Evolutionary conservation across 495 filamentous ascomycete species (phyloP), one percentile per base, ranked within the genome.

Genomic region (Xylaria cubensis): DNA sequence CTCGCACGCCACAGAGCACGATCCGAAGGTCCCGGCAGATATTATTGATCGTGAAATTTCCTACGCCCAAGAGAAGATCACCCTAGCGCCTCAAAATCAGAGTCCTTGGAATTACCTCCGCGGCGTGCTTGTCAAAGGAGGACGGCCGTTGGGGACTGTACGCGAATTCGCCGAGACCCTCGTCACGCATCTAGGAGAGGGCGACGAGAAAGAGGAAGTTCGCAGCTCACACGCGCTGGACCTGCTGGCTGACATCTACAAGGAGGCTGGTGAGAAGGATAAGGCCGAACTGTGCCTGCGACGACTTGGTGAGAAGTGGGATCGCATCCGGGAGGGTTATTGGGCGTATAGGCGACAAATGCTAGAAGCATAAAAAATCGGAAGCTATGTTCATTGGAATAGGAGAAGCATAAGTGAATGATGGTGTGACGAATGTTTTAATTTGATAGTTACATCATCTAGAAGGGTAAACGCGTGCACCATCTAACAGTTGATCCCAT

Each of bases 71-170:
- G 82, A 84, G 29, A 90, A 92, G 77, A 93, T 97, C 64, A 76
- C 82, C 32, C 84, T 90, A 29, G 95, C 95, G 62, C 96, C 97
- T 41, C 95, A 98, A 84, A 99, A 98, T 79, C 92, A 93, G 77
- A 93, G 92, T 75, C 88, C 94, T 8, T 99, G 96, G 96, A 94
- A 92, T 74, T 99, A 97, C 82, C 84, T 98, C 24, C 86, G 91
- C 12, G 96, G 95, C 21, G 86, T 94, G 63, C 78, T 94, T 71
- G 84, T 87, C 50, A 91, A 93, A 67, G 86, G 88, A 15, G 89
- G 89, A 1, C 81, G 87, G 69, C 80, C 85, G 10, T 73, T 94
- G 9, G 81, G 74, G 0, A 84, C 84, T 26, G 86, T 92, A 76
- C 88, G 91, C 76, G 85, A 75, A 6, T 96, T 97, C 80, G 89